Evolutionary conservation across 257 asterid species (phyloP).

Genomic region (Scutellaria galericulata): DNA sequence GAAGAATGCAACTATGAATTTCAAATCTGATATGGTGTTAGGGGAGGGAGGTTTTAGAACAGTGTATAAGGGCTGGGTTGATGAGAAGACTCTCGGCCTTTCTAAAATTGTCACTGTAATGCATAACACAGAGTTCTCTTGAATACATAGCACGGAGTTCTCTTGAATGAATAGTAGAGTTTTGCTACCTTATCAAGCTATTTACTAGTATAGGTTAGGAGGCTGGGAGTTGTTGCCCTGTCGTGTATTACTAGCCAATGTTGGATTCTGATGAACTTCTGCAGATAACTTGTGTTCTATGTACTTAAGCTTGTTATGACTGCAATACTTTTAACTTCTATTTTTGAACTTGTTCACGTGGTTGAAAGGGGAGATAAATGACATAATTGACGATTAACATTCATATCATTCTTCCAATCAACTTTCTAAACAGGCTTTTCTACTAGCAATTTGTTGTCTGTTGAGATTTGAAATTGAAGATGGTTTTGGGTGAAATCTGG

Average conservation of each 20-base stretch:
- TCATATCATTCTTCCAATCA: background rate
- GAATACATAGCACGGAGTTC: background rate
- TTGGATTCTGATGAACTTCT: slow-evolving; percentile 1
- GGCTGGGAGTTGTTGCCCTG: background rate
- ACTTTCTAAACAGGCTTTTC: slow-evolving; percentile 4
- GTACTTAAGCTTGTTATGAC: background rate
- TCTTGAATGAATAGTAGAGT: background rate
- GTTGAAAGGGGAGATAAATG: background rate
- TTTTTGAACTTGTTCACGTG: background rate
- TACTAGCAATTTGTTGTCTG: background rate
- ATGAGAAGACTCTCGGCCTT: slow-evolving; percentile 50
- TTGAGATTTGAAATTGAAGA: background rate
- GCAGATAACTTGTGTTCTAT: background rate
- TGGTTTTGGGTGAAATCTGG: too few species aligned
- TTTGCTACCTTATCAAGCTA: slow-evolving; percentile 11
- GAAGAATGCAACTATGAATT: slow-evolving; percentile 53
- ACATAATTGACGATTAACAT: background rate
- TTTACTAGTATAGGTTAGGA: slow-evolving; percentile 8
- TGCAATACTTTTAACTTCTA: slow-evolving; percentile 7
- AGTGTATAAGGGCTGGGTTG: slow-evolving; percentile 66
- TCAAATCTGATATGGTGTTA: slow-evolving; percentile 57
- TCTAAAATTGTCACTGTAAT: slow-evolving; percentile 47
- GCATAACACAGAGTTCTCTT: background rate
- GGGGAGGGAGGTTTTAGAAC: slow-evolving; percentile 67
- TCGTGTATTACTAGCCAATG: background rate